These are phyloP conservation scores for Populus deltoides DNA, from an alignment of 345 rosid species.

Conservation along the genomic window DNA sequence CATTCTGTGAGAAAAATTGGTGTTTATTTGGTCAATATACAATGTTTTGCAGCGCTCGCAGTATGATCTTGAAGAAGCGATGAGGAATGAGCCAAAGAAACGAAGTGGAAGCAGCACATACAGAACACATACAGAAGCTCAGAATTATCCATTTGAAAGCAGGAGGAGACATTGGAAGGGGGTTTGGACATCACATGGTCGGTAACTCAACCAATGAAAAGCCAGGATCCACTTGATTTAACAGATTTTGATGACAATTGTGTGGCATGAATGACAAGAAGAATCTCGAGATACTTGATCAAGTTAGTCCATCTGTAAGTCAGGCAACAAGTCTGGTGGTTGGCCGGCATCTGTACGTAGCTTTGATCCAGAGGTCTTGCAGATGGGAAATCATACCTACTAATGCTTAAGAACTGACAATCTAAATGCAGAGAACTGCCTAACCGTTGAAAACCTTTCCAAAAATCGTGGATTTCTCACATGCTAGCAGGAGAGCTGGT, in stretches of 20 bases:
- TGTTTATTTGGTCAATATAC: background rate
- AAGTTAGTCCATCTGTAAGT: background rate
- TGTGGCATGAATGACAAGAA: background rate
- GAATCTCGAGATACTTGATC: background rate
- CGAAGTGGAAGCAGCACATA: slow-evolving; percentile 47
- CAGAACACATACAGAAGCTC: slow-evolving; percentile 45
- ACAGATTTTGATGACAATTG: background rate
- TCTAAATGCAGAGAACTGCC: background rate
- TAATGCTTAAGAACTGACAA: background rate
- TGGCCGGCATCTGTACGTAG: background rate
- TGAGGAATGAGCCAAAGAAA: slow-evolving; percentile 58
- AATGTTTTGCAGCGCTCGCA: slow-evolving; percentile 55
- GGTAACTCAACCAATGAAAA: background rate
- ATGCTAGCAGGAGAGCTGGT: background rate
- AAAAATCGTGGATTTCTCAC: background rate
- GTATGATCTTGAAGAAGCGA: slow-evolving; percentile 87
- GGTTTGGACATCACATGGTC: slow-evolving; percentile 20
- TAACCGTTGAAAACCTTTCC: background rate
- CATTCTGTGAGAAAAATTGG: background rate
- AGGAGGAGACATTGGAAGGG: slow-evolving; percentile 28
- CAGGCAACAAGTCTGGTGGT: background rate
- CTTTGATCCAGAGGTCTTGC: background rate
- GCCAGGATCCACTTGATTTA: background rate
- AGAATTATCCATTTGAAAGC: slow-evolving; percentile 47
- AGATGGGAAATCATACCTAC: background rate